Evolutionary conservation across 495 filamentous ascomycete genomes (phyloP), one percentile per base, ranked within the genome.

Genomic region (Corynascus novoguineensis): DNA sequence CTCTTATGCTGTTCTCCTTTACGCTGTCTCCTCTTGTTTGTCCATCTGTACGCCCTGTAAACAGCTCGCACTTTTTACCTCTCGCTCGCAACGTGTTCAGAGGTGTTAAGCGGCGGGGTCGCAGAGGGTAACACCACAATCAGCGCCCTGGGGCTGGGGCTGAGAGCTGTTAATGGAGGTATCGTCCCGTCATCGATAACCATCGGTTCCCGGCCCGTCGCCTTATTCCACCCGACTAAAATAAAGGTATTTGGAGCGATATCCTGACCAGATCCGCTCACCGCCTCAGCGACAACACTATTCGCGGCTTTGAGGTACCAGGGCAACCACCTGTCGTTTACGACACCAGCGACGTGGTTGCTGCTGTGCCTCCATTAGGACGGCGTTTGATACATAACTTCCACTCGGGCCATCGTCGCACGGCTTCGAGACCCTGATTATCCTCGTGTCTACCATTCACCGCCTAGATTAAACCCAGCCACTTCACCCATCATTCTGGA

Each of bases 221-320:
- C 29, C 34, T 11, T 51, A 14, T 51, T 28, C 49, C 49, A 38
- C 34, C n/a, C n/a, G n/a, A n/a, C n/a, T n/a, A n/a, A n/a, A n/a
- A n/a, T n/a, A n/a, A n/a, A n/a, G n/a, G n/a, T 40, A 40, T 1
- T 28, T n/a, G 5, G 17, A 47, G 35, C 52, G 41, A 53, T 37
- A 53, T 53, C 50, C 38, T 28, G 38, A 38, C 38, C 27, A 15
- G 27, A 53, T 46, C 31, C 6, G 14, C 19, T 47, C 52, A 55
- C 52, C 52, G 52, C 52, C 24, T 52, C 34, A 10, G 34, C 14
- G 5, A 1, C 11, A 22, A 31, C 15, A 32, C 51, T 17, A 2
- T 21, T 40, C 21, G 1, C 14, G 14, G 28, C 35, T 22, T 17
- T 11, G 5, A 40, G 49, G 8, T 22, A 40, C 40, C 27, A 34